Conservation (phyloP, 768 basidiomycete species). For the Trametes coccinea region DNA sequence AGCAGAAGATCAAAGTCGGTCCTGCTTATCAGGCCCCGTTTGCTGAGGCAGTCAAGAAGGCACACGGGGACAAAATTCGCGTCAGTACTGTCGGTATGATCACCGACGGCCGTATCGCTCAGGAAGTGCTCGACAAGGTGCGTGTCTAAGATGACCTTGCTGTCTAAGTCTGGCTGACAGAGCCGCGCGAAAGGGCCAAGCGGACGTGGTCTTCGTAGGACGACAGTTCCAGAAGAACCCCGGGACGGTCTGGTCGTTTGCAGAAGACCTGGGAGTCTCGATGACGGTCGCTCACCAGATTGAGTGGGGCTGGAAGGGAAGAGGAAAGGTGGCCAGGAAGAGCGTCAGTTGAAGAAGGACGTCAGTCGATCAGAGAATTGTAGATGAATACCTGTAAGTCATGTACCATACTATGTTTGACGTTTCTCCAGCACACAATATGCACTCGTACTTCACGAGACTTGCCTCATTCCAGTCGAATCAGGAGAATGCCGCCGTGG, state of each 20-base stretch:
- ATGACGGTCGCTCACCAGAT: constrained; percentile 54
- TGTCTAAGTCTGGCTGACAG: constrained; percentile 51
- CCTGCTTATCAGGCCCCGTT: constrained; percentile 25
- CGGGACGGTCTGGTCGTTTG: constrained; percentile 48
- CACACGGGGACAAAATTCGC: constrained; percentile 43
- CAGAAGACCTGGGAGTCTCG: constrained; percentile 54
- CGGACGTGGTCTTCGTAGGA: constrained; percentile 48
- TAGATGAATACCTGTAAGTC: too few relatives aligned
- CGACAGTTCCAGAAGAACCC: constrained; percentile 62
- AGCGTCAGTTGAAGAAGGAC: neutral
- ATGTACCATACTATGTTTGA: too few relatives aligned
- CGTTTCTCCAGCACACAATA: too few relatives aligned
- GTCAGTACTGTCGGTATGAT: constrained; percentile 61
- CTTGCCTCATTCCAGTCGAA: too few relatives aligned
- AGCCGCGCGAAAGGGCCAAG: constrained; percentile 43
- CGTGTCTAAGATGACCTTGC: neutral
- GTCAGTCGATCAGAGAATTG: too few relatives aligned
- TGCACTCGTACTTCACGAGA: too few relatives aligned
- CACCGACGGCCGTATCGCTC: constrained; percentile 54
- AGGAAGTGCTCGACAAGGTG: constrained; percentile 52
- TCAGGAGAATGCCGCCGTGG: too few relatives aligned
- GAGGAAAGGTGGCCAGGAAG: constrained; percentile 20
- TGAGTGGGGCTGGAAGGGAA: constrained; percentile 51
- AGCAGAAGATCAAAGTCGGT: constrained; percentile 44
- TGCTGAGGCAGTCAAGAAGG: constrained; percentile 43